A percentile compares a stretch with the other conserved stretches of the same genome.
Evolutionary conservation across 164 flowering plant genomes (phyloP).

Genomic region (Akebia trifoliata): DNA sequence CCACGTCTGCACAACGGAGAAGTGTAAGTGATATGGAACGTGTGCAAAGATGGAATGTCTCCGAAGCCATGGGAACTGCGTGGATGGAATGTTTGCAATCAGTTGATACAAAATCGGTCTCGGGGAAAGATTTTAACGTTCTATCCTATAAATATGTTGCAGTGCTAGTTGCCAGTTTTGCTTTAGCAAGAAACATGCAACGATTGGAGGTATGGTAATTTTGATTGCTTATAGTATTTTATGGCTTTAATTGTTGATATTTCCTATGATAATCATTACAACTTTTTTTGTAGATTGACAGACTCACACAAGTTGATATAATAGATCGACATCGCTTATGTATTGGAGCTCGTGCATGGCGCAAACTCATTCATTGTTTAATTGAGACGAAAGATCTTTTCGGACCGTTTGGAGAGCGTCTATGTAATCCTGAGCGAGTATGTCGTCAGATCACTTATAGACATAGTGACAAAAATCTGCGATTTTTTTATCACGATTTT

Average conservation of each 20-base stretch:
- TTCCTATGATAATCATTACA: not conserved
- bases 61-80: conserved; percentile 98
- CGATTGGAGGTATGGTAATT: conserved; percentile 65
- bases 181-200: conserved; percentile 94
- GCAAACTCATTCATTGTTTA: conserved; percentile 81
- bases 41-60: conserved; percentile 80
- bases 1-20: conserved; percentile 93
- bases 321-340: conserved; percentile 47
- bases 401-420: conserved; percentile 57
- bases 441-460: conserved; percentile 23
- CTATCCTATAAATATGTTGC: conserved; percentile 83
- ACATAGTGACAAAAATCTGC: too few relatives aligned
- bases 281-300: conserved; percentile 69
- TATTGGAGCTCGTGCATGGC: conserved; percentile 81
- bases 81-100: conserved; percentile 97
- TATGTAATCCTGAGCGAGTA: conserved; percentile 59
- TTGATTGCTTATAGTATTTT: not conserved
- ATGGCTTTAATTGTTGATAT: not conserved
- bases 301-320: conserved; percentile 72
- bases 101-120: conserved; percentile 77
- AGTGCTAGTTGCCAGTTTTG: conserved; percentile 94
- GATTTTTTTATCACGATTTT: too few relatives aligned
- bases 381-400: conserved; percentile 73
- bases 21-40: conserved; percentile 74
- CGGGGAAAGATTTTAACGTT: conserved; percentile 91